phyloP scores from a whole-genome alignment of 768 basidiomycete species.

The Amanita rubescens region DNA sequence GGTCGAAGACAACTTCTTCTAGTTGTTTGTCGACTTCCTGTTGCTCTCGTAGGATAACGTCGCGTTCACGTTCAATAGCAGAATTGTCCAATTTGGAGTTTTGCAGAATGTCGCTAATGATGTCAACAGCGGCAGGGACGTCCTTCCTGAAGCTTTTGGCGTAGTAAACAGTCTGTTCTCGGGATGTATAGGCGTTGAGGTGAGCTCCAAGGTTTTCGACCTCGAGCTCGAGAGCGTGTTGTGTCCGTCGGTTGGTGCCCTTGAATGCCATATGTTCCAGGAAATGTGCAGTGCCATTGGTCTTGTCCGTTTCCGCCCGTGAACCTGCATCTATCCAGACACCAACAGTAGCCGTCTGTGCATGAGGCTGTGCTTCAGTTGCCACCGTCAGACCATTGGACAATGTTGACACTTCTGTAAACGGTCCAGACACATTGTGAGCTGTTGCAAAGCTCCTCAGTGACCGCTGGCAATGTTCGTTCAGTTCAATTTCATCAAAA shows the following conservation, averaged over 20 bases:
- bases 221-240: slow-evolving; percentile 89
- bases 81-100: slow-evolving; percentile 86
- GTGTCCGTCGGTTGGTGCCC: slow-evolving; percentile 83
- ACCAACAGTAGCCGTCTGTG: slow-evolving; percentile 97
- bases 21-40: slow-evolving; percentile 99
- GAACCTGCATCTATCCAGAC: slow-evolving; percentile 99
- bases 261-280: slow-evolving; percentile 99
- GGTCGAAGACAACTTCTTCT: slow-evolving; percentile 98
- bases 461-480: slow-evolving; percentile 30
- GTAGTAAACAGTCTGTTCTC: slow-evolving; percentile 99
- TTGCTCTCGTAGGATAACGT: slow-evolving; percentile 94
- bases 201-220: slow-evolving; percentile 98
- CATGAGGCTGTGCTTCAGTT: slow-evolving; percentile 82
- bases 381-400: slow-evolving; percentile 94
- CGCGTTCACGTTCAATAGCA: slow-evolving; percentile 92
- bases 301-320: slow-evolving; percentile 91
- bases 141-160: slow-evolving; percentile 98
- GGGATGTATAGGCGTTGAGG: slow-evolving; percentile 95
- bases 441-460: slow-evolving; percentile 72
- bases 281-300: slow-evolving; percentile 97
- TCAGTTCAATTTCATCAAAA: slow-evolving; percentile 3
- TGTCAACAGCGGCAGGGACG: slow-evolving; percentile 84
- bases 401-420: slow-evolving; percentile 88
- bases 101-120: slow-evolving; percentile 96
- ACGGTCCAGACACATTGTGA: slow-evolving; percentile 56